These are phyloP conservation scores for Microcyclosporella mali DNA, from an alignment of 2,329 filamentous ascomycete species.

Conservation along the genomic window DNA sequence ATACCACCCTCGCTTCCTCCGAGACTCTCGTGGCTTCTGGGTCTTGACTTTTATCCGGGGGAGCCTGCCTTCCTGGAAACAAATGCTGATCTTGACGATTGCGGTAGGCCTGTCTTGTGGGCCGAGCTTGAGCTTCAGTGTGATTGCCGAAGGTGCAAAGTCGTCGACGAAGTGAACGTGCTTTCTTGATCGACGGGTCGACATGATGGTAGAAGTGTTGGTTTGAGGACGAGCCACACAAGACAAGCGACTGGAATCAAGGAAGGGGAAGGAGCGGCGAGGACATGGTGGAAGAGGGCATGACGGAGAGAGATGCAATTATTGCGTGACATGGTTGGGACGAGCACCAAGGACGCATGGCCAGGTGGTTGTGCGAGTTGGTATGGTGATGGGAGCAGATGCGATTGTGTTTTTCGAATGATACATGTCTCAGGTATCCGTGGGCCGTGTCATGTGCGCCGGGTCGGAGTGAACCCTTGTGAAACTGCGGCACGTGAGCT, in stretches of 20 bases:
- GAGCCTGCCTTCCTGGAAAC: slow-evolving; percentile 23
- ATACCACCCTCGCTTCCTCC: slow-evolving; percentile 29
- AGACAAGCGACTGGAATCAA: slow-evolving; percentile 1
- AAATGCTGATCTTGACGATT: slow-evolving; percentile 27
- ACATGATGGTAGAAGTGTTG: slow-evolving; percentile 6
- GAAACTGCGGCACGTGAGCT: too few relatives aligned
- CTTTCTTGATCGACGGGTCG: slow-evolving; percentile 3
- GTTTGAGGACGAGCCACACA: neutral
- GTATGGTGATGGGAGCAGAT: slow-evolving; percentile 2
- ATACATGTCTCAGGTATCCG: too few relatives aligned
- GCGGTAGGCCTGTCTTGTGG: slow-evolving; percentile 21
- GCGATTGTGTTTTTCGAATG: slow-evolving; percentile 7
- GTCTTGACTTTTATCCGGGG: slow-evolving; percentile 27
- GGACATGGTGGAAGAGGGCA: neutral
- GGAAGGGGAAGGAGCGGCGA: neutral
- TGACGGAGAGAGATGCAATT: neutral
- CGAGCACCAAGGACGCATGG: neutral
- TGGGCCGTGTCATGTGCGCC: too few relatives aligned
- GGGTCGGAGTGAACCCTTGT: too few relatives aligned
- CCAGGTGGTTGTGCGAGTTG: too few relatives aligned
- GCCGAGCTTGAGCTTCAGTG: slow-evolving; percentile 24
- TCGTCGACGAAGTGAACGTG: slow-evolving; percentile 25
- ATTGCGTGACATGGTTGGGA: neutral
- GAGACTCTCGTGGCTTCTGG: slow-evolving; percentile 18
- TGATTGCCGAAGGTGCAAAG: slow-evolving; percentile 22